phyloP scores from a whole-genome alignment of 257 asterid species.

The Dorcoceras hygrometricum region DNA sequence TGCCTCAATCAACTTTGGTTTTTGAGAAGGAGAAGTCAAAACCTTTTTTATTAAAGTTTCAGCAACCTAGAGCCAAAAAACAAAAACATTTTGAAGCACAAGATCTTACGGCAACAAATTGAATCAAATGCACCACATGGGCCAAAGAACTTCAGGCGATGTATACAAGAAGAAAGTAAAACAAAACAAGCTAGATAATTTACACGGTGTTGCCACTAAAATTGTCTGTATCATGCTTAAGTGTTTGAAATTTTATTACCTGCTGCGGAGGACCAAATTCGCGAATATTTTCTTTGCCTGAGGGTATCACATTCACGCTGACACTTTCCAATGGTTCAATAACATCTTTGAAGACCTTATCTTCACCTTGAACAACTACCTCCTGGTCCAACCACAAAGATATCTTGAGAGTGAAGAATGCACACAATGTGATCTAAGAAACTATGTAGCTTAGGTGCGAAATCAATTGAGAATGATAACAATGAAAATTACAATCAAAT shows the following conservation, averaged over 20 bases:
- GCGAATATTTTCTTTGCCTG: conserved; percentile 76
- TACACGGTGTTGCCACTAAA: background rate
- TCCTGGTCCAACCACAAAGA: conserved; percentile 47
- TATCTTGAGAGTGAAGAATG: conserved; percentile 8
- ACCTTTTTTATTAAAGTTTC: conserved; percentile 67
- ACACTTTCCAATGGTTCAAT: conserved; percentile 94
- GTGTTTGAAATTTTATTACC: conserved; percentile 40
- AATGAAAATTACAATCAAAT: background rate
- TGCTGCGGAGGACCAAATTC: conserved; percentile 82
- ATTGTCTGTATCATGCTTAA: background rate
- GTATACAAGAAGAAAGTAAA: background rate
- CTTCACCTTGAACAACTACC: conserved; percentile 84
- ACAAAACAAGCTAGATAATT: background rate
- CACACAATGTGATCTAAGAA: conserved; percentile 1
- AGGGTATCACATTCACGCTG: conserved; percentile 75
- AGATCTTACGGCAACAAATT: background rate
- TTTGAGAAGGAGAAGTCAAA: conserved; percentile 78
- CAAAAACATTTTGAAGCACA: background rate
- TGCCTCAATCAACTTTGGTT: conserved; percentile 79
- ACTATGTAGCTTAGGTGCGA: conserved; percentile 10
- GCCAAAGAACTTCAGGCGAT: background rate
- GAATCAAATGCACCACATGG: background rate
- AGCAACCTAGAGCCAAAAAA: conserved; percentile 57
- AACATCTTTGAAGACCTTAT: conserved; percentile 93
- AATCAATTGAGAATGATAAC: background rate